These are phyloP conservation scores for Pilatotrama ljubarskyi DNA, from an alignment of 768 basidiomycete species.

Conservation along the genomic window DNA sequence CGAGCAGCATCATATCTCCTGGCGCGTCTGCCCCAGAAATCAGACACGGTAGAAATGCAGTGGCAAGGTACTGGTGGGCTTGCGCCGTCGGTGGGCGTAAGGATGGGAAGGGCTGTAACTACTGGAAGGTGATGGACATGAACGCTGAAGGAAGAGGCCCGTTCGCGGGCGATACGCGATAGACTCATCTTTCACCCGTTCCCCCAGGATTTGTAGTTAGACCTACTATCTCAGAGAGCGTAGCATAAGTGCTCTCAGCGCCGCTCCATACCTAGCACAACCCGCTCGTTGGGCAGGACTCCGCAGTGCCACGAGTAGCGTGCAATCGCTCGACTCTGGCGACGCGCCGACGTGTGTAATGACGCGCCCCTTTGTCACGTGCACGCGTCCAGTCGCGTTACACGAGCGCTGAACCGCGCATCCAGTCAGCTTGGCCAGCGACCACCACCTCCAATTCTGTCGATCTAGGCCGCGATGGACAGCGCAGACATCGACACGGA, in stretches of 20 bases:
- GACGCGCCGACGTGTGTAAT: too few relatives aligned
- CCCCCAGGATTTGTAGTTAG: too few relatives aligned
- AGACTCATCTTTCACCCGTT: too few relatives aligned
- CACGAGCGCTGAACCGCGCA: not conserved
- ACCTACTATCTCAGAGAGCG: too few relatives aligned
- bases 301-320: too few relatives aligned
- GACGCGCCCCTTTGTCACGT: constrained; percentile 2
- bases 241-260: too few relatives aligned
- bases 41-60: constrained; percentile 27
- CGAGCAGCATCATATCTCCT: not conserved
- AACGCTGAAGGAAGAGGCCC: constrained; percentile 64
- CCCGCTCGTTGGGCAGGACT: too few relatives aligned
- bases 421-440: not conserved
- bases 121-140: constrained; percentile 76
- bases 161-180: constrained; percentile 29
- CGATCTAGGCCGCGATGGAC: constrained; percentile 4
- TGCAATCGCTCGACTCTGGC: too few relatives aligned
- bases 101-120: constrained; percentile 77
- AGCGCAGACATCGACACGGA: constrained; percentile 53
- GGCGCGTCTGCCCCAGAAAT: not conserved
- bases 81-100: constrained; percentile 85
- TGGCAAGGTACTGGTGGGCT: constrained; percentile 73
- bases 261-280: too few relatives aligned
- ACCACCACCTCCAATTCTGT: not conserved
- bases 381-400: constrained; percentile 4